These are phyloP conservation scores for Yarrowia sp. DNA, from an alignment of 805 yeast species.

Conservation along the genomic window DNA sequence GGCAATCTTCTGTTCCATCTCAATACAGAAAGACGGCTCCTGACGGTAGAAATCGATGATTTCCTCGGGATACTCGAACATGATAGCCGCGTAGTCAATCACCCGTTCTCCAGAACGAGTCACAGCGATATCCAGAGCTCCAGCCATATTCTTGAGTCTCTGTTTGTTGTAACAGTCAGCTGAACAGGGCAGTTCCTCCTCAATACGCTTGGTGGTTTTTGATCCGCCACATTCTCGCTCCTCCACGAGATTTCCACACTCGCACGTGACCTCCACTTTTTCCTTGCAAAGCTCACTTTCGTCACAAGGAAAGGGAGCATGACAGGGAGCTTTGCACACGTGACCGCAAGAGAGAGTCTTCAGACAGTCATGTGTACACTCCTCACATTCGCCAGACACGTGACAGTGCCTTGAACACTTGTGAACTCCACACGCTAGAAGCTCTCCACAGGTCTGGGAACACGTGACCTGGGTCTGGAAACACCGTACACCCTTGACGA, in stretches of 20 bases:
- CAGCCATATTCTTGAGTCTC: conserved; percentile 67
- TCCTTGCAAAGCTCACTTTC: conserved; percentile 62
- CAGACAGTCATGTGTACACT: conserved; percentile 68
- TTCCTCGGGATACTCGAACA: conserved; percentile 45
- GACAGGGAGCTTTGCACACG: conserved; percentile 68
- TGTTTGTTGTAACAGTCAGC: conserved; percentile 67
- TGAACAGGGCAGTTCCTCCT: conserved; percentile 64
- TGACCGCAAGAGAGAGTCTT: conserved; percentile 69
- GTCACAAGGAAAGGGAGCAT: conserved; percentile 54
- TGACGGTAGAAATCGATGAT: conserved; percentile 57
- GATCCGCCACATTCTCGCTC: conserved; percentile 65
- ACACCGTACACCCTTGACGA: conserved; percentile 70
- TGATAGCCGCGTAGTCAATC: conserved; percentile 43
- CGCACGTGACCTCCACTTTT: conserved; percentile 60
- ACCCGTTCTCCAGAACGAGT: conserved; percentile 42
- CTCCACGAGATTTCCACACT: conserved; percentile 64
- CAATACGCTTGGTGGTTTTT: conserved; percentile 47
- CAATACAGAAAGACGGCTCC: conserved; percentile 73
- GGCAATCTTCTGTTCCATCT: conserved; percentile 62
- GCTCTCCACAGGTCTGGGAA: conserved; percentile 64
- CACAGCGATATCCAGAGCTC: conserved; percentile 62
- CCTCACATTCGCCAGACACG: conserved; percentile 62
- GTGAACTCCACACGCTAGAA: conserved; percentile 57
- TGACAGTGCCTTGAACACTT: conserved; percentile 67
- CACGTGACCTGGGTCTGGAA: conserved; percentile 74